Evolutionary conservation across 169 alveolate species (phyloP).

Genomic region (Plasmodium fragile): DNA sequence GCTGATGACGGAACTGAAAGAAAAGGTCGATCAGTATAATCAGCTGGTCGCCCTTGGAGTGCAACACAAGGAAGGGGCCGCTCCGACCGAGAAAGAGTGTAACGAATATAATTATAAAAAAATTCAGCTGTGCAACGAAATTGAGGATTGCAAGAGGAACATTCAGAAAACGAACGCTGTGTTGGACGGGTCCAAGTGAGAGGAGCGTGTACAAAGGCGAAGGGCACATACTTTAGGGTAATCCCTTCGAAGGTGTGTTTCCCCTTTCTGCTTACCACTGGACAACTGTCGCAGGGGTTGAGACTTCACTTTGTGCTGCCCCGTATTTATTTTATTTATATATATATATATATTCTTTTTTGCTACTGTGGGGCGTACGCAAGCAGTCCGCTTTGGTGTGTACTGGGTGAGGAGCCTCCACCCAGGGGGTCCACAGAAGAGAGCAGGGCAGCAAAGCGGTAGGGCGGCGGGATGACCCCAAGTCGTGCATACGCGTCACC

Average conservation of each 20-base stretch:
- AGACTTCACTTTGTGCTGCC: neutral
- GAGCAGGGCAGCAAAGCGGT: neutral
- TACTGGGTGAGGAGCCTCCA: neutral
- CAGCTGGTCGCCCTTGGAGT: neutral
- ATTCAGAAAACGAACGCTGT: conserved; percentile 33
- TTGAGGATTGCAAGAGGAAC: conserved; percentile 19
- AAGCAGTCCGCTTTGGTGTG: neutral
- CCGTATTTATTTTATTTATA: neutral
- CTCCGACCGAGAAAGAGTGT: neutral
- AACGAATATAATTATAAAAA: conserved; percentile 16
- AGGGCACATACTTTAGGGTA: neutral
- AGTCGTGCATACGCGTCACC: neutral
- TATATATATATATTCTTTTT: too few species aligned
- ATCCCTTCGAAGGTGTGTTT: neutral
- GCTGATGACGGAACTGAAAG: conserved; percentile 11
- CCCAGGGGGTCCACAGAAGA: neutral
- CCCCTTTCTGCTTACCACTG: neutral
- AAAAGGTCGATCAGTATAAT: conserved; percentile 31
- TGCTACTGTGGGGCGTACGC: neutral
- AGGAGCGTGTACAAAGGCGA: too few species aligned
- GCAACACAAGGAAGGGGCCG: neutral
- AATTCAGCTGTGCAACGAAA: conserved; percentile 49
- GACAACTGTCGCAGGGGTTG: neutral
- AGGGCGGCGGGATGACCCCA: neutral
- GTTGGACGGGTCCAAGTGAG: conserved; percentile 16